Evolutionary conservation across 2,329 filamentous ascomycete species (phyloP), one percentile per base, ranked within the genome.

Genomic region (Xylaria arbuscula): DNA sequence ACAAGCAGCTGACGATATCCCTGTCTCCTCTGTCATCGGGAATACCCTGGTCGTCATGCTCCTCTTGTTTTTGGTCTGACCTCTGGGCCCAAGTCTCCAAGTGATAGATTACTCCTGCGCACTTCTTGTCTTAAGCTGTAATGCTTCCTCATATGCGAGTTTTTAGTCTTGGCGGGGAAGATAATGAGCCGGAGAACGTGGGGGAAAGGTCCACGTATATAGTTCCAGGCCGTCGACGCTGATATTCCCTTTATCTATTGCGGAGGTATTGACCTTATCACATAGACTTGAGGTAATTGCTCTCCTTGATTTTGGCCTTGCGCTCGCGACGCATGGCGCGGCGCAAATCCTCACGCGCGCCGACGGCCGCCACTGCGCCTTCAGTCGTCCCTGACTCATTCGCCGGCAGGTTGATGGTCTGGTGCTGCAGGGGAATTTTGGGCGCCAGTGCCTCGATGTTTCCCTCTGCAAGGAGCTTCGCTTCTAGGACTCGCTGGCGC

Each of bases 231-330:
- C 32, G 2, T 3, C 34, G 8, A 19, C n/a, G 9, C 9, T 7
- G 51, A 22, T n/a, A 2, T n/a, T 55, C 13, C 13, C 17, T 22
- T 22, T 51, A 2, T 51, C 17, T 13, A 8, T n/a, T 3, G 9
- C 8, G 10, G 45, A 42, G 22, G 15, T 11, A 13, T n/a, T n/a
- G 19, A 11, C 17, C 42, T 63, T 47, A 64, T 83, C 84, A 89
- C 91, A 94, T 93, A 51, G 89, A 88, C 87, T 91, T 92, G 81
- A 96, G 87, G 86, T 94, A 96, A 83, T 96, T 96, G 78, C 81
- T 82, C 85, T 96, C 93, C 88, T 94, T 95, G 77, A 96, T 96
- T 81, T 86, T 88, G 68, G 87, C 88, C 81, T 90, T 88, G 78
- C 92, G 85, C 83, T 93, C 91, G 79, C 87, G 87, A 76, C 92